phyloP scores from a whole-genome alignment of 2,329 filamentous ascomycete genomes.

The Xylaria hypoxylon region DNA sequence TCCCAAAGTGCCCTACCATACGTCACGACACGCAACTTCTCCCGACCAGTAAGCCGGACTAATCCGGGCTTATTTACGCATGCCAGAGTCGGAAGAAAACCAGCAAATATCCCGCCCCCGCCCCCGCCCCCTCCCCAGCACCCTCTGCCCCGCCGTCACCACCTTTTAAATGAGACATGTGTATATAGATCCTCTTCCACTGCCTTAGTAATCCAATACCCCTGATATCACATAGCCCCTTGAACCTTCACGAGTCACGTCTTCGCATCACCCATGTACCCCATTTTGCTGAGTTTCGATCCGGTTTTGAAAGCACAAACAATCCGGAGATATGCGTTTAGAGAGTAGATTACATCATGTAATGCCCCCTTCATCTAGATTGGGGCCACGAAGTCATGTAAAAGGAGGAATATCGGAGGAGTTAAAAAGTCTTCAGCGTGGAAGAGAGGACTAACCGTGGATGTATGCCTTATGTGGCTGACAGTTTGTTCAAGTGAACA shows the following conservation, averaged over 20 bases:
- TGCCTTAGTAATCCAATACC: constrained; percentile 51
- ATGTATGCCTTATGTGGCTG: constrained; percentile 35
- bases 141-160: constrained; percentile 29
- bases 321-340: constrained; percentile 51
- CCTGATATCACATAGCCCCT: constrained; percentile 45
- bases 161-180: constrained; percentile 44
- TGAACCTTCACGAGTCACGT: constrained; percentile 41
- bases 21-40: constrained; percentile 46
- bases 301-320: constrained; percentile 51
- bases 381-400: constrained; percentile 54
- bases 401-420: constrained; percentile 46
- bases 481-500: constrained; percentile 51
- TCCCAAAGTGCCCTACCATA: constrained; percentile 37
- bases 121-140: constrained; percentile 32
- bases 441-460: constrained; percentile 36
- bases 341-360: constrained; percentile 53
- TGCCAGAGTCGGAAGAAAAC: constrained; percentile 48
- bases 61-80: constrained; percentile 44
- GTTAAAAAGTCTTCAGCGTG: constrained; percentile 38
- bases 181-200: constrained; percentile 51
- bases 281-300: constrained; percentile 51
- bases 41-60: constrained; percentile 45
- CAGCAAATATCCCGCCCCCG: constrained; percentile 42
- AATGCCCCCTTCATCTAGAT: constrained; percentile 47
- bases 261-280: constrained; percentile 41